These are phyloP conservation scores for Globisporangium recalcitrans DNA, from an alignment of 352 stramenopile species.

Conservation along the genomic window DNA sequence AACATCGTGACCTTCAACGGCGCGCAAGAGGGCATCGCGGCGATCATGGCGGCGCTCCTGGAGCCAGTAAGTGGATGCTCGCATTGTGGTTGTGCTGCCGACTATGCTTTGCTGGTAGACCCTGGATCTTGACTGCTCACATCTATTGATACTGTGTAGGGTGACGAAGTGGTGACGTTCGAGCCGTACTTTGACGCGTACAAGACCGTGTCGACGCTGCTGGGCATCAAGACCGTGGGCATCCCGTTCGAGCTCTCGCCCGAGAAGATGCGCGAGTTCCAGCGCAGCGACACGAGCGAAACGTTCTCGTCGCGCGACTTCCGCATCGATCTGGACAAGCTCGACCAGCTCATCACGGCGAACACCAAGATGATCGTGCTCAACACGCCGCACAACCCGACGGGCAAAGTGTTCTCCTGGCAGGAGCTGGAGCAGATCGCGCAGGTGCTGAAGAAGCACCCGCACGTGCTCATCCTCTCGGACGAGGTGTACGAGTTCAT, in stretches of 20 bases:
- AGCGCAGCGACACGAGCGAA: constrained; percentile 16
- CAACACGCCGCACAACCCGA: constrained; percentile 99
- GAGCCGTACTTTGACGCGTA: constrained; percentile 91
- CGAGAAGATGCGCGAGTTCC: constrained; percentile 41
- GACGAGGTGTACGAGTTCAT: constrained; percentile 99
- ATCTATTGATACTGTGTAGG: constrained; percentile 19
- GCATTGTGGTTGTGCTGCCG: too few relatives aligned
- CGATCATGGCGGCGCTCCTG: constrained; percentile 71
- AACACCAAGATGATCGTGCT: constrained; percentile 95
- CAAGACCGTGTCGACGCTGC: constrained; percentile 78
- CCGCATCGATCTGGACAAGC: constrained; percentile 75
- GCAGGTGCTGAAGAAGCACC: constrained; percentile 73
- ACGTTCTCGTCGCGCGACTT: constrained; percentile 74
- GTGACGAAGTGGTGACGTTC: constrained; percentile 83
- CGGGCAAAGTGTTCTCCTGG: constrained; percentile 95
- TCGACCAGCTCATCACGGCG: constrained; percentile 84
- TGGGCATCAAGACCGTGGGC: constrained; percentile 70
- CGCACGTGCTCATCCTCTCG: constrained; percentile 90
- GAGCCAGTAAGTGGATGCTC: constrained; percentile 54
- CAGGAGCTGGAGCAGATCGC: constrained; percentile 92
- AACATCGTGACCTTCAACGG: constrained; percentile 88
- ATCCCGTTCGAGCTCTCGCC: constrained; percentile 59
- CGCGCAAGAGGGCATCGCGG: constrained; percentile 82
- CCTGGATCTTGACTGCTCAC: too few relatives aligned
- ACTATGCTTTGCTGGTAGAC: too few relatives aligned